phyloP scores from a whole-genome alignment of 2,329 filamentous ascomycete genomes.

The Cercospora sp. region DNA sequence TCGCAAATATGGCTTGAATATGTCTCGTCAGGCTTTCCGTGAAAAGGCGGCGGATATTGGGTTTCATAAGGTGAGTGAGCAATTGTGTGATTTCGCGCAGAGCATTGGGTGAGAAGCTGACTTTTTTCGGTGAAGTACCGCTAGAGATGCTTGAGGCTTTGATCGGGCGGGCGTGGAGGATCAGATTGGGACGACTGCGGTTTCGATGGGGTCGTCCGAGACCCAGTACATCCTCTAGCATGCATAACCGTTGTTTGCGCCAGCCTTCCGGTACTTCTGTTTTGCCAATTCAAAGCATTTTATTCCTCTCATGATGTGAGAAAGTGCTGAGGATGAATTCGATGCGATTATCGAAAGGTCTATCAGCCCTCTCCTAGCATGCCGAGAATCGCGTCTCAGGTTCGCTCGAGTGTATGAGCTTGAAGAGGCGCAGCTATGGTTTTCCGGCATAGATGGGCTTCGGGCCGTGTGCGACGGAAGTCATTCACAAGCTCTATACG shows the following conservation, averaged over 20 bases:
- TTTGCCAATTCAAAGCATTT: too few species aligned
- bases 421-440: too few species aligned
- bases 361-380: too few species aligned
- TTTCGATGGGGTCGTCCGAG: neutral
- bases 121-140: neutral
- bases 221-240: neutral
- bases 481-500: neutral
- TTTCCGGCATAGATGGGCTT: neutral
- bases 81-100: too few species aligned
- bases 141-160: neutral
- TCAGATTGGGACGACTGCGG: neutral
- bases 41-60: conserved; percentile 36
- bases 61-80: conserved; percentile 30
- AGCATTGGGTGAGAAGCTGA: neutral
- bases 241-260: neutral
- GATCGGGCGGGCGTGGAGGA: neutral
- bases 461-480: too few species aligned
- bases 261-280: neutral
- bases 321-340: too few species aligned
- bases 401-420: too few species aligned
- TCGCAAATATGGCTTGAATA: conserved; percentile 35
- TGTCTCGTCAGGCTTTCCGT: conserved; percentile 34
- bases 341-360: too few species aligned
- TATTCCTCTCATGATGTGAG: too few species aligned
- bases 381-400: too few species aligned